A percentile compares a stretch with the other conserved stretches of the same genome.
Conservation (phyloP, 257 asterid species). For the Schizonepeta tenuifolia region DNA sequence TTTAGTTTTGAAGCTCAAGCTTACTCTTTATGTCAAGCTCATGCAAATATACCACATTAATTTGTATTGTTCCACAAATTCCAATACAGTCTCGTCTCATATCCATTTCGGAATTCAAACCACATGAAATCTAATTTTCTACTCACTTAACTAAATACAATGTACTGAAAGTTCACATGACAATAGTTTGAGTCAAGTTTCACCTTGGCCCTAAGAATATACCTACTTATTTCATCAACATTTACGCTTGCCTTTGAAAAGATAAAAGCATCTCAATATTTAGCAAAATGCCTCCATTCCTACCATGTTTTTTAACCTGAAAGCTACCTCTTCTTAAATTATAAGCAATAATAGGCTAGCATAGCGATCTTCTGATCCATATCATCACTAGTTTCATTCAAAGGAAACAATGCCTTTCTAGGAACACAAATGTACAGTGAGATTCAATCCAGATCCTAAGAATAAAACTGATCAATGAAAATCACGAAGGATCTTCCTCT, state of each 20-base stretch:
- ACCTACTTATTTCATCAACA: constrained; percentile 14
- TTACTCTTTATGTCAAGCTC: neutral
- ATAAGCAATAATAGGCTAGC: constrained; percentile 18
- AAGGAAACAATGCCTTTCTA: neutral
- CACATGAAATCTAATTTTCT: constrained; percentile 1
- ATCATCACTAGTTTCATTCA: constrained; percentile 10
- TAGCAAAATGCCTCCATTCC: neutral
- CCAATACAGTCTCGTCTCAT: neutral
- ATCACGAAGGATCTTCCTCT: constrained; percentile 18
- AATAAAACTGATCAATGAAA: constrained; percentile 10
- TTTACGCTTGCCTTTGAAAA: neutral
- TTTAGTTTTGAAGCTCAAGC: neutral
- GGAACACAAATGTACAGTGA: constrained; percentile 16
- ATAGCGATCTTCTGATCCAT: neutral
- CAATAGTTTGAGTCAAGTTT: neutral
- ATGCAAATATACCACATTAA: neutral
- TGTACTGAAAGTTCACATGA: neutral
- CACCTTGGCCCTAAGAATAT: neutral
- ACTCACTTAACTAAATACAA: neutral
- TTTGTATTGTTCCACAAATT: constrained; percentile 6
- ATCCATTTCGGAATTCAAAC: constrained; percentile 5
- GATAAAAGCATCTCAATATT: neutral
- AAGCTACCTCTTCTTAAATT: constrained; percentile 1
- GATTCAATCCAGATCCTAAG: constrained; percentile 32
- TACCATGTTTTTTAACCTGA: neutral